Evolutionary conservation across 2,329 filamentous ascomycete genomes (phyloP).

Genomic region (Nemania sp.): DNA sequence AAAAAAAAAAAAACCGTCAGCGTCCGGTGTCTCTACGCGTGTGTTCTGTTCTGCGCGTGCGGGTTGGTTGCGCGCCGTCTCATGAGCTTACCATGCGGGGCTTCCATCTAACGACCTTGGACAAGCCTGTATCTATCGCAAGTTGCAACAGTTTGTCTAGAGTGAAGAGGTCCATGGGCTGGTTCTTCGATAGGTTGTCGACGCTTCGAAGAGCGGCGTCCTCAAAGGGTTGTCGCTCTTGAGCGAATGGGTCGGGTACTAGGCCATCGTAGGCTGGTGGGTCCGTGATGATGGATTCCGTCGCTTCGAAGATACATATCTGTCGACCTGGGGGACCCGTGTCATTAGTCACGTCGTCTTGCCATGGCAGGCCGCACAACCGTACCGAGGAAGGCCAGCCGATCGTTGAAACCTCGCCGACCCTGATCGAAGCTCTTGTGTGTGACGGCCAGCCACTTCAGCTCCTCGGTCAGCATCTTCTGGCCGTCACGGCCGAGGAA

Average conservation of each 20-base stretch:
- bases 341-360: conserved; percentile 18
- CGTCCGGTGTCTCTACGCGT: background rate
- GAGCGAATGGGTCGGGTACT: conserved; percentile 47
- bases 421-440: conserved; percentile 99
- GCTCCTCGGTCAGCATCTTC: conserved; percentile 79
- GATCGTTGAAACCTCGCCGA: conserved; percentile 90
- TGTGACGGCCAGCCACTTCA: conserved; percentile 96
- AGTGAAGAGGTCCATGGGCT: conserved; percentile 65
- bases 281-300: conserved; percentile 68
- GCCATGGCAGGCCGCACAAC: conserved; percentile 15
- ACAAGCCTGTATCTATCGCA: conserved; percentile 71
- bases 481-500: conserved; percentile 76
- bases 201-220: conserved; percentile 75
- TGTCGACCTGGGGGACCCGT: conserved; percentile 34
- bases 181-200: conserved; percentile 67
- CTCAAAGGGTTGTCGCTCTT: conserved; percentile 66
- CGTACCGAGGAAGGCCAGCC: conserved; percentile 84
- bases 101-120: conserved; percentile 83
- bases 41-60: too few species aligned
- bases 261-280: conserved; percentile 37
- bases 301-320: conserved; percentile 38
- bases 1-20: conserved; percentile 25
- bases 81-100: conserved; percentile 70
- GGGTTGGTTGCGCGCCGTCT: background rate
- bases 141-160: conserved; percentile 70